Evolutionary conservation across 257 asterid genomes (phyloP), one percentile per base, ranked within the genome.

Genomic region (Fraxinus pennsylvanica): DNA sequence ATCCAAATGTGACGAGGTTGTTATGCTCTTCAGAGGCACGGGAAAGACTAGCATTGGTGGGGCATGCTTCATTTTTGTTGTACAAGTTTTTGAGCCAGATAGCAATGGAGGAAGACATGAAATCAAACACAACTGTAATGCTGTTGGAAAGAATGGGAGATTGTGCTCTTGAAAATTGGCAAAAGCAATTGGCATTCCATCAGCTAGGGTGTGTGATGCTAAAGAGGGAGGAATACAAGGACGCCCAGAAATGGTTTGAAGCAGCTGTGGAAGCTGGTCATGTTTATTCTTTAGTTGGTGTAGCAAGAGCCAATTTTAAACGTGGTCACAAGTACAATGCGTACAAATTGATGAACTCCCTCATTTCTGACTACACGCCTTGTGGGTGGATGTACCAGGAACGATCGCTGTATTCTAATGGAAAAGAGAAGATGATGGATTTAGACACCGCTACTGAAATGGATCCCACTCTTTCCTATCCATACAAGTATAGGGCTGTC

Each of bases 341-440:
- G 0, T 96, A 90, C 81, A 93, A 84, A 71, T 78, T 93, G 82
- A 89, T 91, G 89, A 90, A 89, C 85, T 88, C 97, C 27, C 90
- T 96, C 57, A 81, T 93, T 73, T 87, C 97, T 21, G 97, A 89
- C 57, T 82, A 84, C 70, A 79, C 82, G 33, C 94, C 97, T 5
- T 75, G 84, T 10, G 99, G 99, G 33, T 96, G 99, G 99, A 96
- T 96, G 99, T 92, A 88, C 86, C 99, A 96, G 78, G 99, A 96
- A 85, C 83, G 97, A 38, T 91, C 97, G 61, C 76, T 96, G 61
- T 96, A 96, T 72, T 85, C 89, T 76, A 86, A 82, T 50, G 97
- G 97, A 68, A 90, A 83, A 65, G 98, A 93, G 72, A 92, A 89
- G 81, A 78, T 67, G 68, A 84, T 88, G 94, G 98, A 96, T 86